Evolutionary conservation across 2,329 filamentous ascomycete species (phyloP), one percentile per base, ranked within the genome.

Genomic region (Didymella pomorum): DNA sequence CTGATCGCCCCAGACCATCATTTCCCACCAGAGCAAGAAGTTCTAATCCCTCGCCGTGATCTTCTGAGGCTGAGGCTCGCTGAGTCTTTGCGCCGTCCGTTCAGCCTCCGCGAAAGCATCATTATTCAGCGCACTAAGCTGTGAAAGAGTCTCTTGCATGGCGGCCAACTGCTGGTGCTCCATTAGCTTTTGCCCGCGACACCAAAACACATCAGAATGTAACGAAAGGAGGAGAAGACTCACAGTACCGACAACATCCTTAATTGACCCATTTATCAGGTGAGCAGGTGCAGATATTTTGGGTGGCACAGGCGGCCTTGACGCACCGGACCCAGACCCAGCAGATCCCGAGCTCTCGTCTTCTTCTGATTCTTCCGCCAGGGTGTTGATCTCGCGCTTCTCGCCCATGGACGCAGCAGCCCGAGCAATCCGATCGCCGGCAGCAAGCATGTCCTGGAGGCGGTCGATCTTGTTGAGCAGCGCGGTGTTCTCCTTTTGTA

Each of bases 121-220:
- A 25, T 76, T 70, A 47, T 77, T 77, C 6, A 77, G 63, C 23
- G 75, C 73, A 26, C 59, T 67, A 7, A 77, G 71, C 55, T 77
- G 74, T 7, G 65, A 68, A 3, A 77, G 54, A 5, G 74, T 73
- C 59, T 72, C 69, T 58, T 75, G 71, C 74, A 77, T 77, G 44
- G 71, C 72, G 53, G 74, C 74, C 61, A 77, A 71, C 74, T 77
- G 74, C 73, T 76, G 69, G 52, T n/a, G 58, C 66, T 60, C 62
- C 61, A 61, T 76, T 66, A 76, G 74, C 56, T 14, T 35, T 25
- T 25, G 4, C 3, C 23, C 23, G 23, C 4, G 3, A 25, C 23
- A 25, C 3, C 23, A n/a, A 6, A 35, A n/a, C 31, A n/a, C 16
- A n/a, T 5, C n/a, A n/a, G n/a, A n/a, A n/a, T n/a, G n/a, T n/a